Percentiles rank a stretch among this genome's conserved stretches.
These are phyloP conservation scores for Ogataea philodendri DNA, from an alignment of 805 yeast genomes.

Conservation along the genomic window DNA sequence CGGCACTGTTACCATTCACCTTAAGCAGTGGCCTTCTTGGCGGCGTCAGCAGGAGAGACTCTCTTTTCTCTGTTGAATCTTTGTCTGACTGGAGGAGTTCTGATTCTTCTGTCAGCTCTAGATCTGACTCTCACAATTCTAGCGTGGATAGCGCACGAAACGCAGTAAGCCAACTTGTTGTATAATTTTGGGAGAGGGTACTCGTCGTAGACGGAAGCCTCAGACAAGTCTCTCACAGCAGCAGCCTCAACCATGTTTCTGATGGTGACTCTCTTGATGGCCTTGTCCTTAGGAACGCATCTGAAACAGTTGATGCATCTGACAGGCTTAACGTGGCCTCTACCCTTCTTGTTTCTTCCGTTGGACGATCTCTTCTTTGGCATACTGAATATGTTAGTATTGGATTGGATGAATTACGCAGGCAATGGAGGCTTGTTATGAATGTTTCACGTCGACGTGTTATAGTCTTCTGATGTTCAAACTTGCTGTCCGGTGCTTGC, in stretches of 20 bases:
- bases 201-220: constrained; percentile 98
- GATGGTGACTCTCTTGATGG: constrained; percentile 99
- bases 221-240: constrained; percentile 99
- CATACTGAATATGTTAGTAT: constrained; percentile 55
- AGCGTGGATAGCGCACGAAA: constrained; percentile 99
- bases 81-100: constrained; percentile 99
- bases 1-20: constrained; percentile 5
- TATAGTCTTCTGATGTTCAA: too few relatives aligned
- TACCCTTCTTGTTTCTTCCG: constrained; percentile 99
- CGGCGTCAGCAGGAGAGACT: constrained; percentile 96
- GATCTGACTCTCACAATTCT: constrained; percentile 99
- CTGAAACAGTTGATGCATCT: constrained; percentile 99
- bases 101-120: constrained; percentile 96
- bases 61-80: constrained; percentile 96
- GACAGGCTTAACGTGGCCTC: constrained; percentile 99
- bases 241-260: constrained; percentile 99
- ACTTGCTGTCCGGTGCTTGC: too few relatives aligned
- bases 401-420: neutral
- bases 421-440: neutral
- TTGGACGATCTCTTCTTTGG: constrained; percentile 99
- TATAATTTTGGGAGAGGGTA: constrained; percentile 99
- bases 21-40: constrained; percentile 71
- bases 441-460: too few relatives aligned
- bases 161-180: constrained; percentile 99
- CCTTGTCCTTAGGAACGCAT: constrained; percentile 99